Conservation (phyloP, 1,139 yeast species). For the Geotrichum carabidarum region DNA sequence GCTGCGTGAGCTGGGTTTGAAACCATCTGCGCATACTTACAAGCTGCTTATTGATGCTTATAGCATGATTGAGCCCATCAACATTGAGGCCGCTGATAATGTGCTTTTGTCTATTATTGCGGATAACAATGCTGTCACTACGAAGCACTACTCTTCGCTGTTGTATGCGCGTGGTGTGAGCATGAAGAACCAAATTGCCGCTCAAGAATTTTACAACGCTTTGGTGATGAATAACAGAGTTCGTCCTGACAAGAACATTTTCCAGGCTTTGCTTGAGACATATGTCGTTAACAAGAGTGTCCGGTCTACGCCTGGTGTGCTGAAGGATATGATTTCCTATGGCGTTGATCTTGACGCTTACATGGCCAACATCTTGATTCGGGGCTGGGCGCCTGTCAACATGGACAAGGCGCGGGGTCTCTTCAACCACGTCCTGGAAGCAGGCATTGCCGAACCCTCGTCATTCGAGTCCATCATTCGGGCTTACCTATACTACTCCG, state of each 20-base stretch:
- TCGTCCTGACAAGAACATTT: constrained; percentile 38
- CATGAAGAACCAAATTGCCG: constrained; percentile 35
- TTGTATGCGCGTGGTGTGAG: constrained; percentile 41
- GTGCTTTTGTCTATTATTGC: constrained; percentile 35
- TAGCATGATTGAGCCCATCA: constrained; percentile 35
- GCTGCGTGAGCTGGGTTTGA: constrained; percentile 30
- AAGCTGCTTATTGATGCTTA: constrained; percentile 41
- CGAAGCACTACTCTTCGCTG: constrained; percentile 41
- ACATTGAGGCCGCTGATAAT: constrained; percentile 38
- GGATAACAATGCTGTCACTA: constrained; percentile 29
- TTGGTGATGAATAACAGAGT: constrained; percentile 32
- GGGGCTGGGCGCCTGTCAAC: constrained; percentile 39
- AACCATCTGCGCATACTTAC: constrained; percentile 40
- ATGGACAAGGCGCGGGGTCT: constrained; percentile 33
- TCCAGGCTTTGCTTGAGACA: constrained; percentile 41
- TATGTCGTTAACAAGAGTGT: constrained; percentile 37
- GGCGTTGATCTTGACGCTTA: constrained; percentile 37
- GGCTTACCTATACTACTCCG: constrained; percentile 33
- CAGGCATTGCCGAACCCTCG: constrained; percentile 37
- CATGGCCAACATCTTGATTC: constrained; percentile 38
- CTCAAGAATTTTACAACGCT: constrained; percentile 36
- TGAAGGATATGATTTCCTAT: constrained; percentile 37
- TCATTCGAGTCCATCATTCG: constrained; percentile 38
- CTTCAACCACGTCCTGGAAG: constrained; percentile 32
- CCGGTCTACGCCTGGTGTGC: constrained; percentile 32